Percentiles rank a stretch among this genome's conserved stretches.
These are phyloP conservation scores for Yamadazyma pseudoaaseri DNA, from an alignment of 1,139 yeast genomes.

Conservation along the genomic window DNA sequence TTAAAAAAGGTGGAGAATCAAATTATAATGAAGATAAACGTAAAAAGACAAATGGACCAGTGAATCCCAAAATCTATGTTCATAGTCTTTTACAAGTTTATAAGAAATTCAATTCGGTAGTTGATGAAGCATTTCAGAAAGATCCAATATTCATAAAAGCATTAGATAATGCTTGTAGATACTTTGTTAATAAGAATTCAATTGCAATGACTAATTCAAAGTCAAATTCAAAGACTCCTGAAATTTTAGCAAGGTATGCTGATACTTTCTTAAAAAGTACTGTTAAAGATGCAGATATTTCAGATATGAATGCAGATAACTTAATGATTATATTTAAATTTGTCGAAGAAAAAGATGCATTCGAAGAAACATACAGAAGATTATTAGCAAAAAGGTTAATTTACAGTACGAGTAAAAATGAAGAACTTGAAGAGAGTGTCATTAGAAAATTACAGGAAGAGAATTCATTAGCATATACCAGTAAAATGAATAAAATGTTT, in stretches of 20 bases:
- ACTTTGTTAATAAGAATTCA: slow-evolving; percentile 77
- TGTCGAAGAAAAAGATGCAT: slow-evolving; percentile 91
- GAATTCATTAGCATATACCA: slow-evolving; percentile 89
- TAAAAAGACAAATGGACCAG: slow-evolving; percentile 23
- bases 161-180: slow-evolving; percentile 83
- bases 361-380: slow-evolving; percentile 90
- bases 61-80: slow-evolving; percentile 80
- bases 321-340: slow-evolving; percentile 86
- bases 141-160: slow-evolving; percentile 84
- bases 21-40: slow-evolving; percentile 18
- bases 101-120: slow-evolving; percentile 64
- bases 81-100: slow-evolving; percentile 74
- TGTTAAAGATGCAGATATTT: slow-evolving; percentile 64
- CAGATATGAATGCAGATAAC: slow-evolving; percentile 78
- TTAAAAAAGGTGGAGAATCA: slow-evolving; percentile 48
- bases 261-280: slow-evolving; percentile 80
- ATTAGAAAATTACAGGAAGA: slow-evolving; percentile 87
- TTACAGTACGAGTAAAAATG: slow-evolving; percentile 78
- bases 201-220: slow-evolving; percentile 65
- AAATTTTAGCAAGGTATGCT: slow-evolving; percentile 83
- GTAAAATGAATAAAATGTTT: slow-evolving; percentile 94
- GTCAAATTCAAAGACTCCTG: slow-evolving; percentile 72
- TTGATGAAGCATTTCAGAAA: slow-evolving; percentile 65
- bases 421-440: slow-evolving; percentile 81
- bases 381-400: slow-evolving; percentile 86